phyloP scores from a whole-genome alignment of 1,284 basidiomycete genomes.

The Schizopora paradoxa region DNA sequence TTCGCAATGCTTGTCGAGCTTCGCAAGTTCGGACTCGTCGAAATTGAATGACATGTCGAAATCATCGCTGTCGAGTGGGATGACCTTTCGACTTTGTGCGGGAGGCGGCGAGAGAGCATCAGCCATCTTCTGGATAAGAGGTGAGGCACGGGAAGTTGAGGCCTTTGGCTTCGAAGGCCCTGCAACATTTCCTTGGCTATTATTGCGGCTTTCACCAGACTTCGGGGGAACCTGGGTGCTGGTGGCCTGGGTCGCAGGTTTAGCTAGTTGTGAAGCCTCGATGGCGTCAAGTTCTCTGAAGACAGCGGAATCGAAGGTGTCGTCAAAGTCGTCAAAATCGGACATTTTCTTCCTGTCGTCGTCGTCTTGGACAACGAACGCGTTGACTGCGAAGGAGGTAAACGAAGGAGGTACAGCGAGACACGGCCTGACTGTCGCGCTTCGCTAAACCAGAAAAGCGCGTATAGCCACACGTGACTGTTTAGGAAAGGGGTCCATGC shows the following conservation, averaged over 20 bases:
- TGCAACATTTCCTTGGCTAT: no score
- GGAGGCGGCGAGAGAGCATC: conserved; percentile 19
- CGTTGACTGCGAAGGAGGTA: no score
- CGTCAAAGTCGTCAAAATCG: conserved; percentile 56
- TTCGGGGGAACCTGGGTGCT: conserved; percentile 1
- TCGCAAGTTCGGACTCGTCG: conserved; percentile 47
- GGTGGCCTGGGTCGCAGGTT: conserved; percentile 20
- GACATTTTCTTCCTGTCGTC: no score
- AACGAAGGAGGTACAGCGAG: no score
- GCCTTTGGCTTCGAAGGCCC: no score
- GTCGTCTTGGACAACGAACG: no score
- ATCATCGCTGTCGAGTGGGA: conserved; percentile 36
- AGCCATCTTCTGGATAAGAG: no score
- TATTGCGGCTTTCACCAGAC: conserved; percentile 1
- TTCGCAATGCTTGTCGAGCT: conserved; percentile 47
- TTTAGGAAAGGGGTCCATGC: no score
- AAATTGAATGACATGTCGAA: conserved; percentile 53
- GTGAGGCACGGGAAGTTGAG: background rate
- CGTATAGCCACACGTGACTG: no score
- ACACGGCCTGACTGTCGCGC: no score
- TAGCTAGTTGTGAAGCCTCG: conserved; percentile 48
- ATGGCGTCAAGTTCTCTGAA: conserved; percentile 57
- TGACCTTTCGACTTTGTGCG: conserved; percentile 28
- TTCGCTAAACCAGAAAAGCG: no score
- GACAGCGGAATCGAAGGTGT: conserved; percentile 45